Base-by-base conservation (phyloP, 2,329 filamentous ascomycete species). In the Penicillium nordicum region DNA sequence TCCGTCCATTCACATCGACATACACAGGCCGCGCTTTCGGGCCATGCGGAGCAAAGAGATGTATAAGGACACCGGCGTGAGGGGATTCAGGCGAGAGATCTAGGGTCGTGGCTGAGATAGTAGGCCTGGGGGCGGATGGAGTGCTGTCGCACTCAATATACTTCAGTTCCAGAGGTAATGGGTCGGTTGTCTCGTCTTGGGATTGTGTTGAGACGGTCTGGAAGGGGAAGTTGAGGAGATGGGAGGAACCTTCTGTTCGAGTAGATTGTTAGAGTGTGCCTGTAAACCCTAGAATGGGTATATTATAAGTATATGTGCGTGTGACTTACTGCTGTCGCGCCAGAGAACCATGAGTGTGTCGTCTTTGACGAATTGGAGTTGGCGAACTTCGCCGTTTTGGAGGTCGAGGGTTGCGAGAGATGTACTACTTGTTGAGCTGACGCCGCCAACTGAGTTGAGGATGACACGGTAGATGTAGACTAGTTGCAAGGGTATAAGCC, bases 281-380 rank as follows among this genome's bases (percentile, higher is more conserved):
- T 25, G 5, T 8, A 36, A 6, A 18, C 4, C 18, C 9, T 11
- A 51, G 27, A 3, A 30, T 12, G 27, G 6, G 4, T 14, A 18
- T 36, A 23, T 16, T 23, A 16, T 10, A 18, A 27, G 14, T 27
- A 3, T 5, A 21, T 2, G 21, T 34, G 37, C 23, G 16, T 1
- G 18, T 40, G 45, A 55, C 63, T 63, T 68, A 74, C 74, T 66
- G 23, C 61, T 53, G 34, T 69, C 66, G 42, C 69, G 67, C 72
- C 81, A 82, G 2, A 92, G 79, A 1, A 89, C 63, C 51, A 91
- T 77, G 1, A 92, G 69, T 0, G 76, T 79, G 12, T 79, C 72
- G 53, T 88, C 83, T 63, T 88, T 80, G 42, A 89, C 79, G 65
- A 92, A 90, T 67, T 87, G 86, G 14, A 88, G 71, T 67, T 91